Conservation (phyloP, 306 rosid species). For the Vicia sativa region DNA sequence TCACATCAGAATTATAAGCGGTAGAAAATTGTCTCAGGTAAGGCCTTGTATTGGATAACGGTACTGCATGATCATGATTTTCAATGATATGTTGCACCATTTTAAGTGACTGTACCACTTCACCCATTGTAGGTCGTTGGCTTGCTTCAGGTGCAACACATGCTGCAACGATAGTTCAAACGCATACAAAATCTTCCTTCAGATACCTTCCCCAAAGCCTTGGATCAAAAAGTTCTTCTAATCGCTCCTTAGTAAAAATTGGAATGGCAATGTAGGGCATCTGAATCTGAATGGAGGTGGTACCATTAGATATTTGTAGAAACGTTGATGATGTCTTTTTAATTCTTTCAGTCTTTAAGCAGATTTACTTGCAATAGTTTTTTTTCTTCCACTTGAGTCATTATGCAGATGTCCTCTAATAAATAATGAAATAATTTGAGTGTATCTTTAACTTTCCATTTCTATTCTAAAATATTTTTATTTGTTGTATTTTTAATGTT, state of each 20-base stretch:
- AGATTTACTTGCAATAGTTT: no score
- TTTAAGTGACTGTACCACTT: slow-evolving; percentile 97
- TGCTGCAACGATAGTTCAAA: slow-evolving; percentile 96
- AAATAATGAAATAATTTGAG: no score
- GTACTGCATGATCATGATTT: slow-evolving; percentile 55
- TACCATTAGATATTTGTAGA: slow-evolving; percentile 25
- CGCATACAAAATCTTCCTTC: slow-evolving; percentile 80
- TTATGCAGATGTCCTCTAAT: no score
- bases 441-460: no score
- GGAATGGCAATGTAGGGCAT: no score
- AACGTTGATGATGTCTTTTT: slow-evolving; percentile 30
- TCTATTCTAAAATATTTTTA: no score
- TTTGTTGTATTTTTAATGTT: no score
- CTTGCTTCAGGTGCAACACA: slow-evolving; percentile 96
- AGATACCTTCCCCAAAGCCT: slow-evolving; percentile 86
- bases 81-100: slow-evolving; percentile 94
- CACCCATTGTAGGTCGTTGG: slow-evolving; percentile 99
- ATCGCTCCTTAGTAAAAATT: slow-evolving; percentile 81
- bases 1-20: slow-evolving; percentile 82
- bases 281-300: slow-evolving; percentile 29
- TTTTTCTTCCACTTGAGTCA: no score
- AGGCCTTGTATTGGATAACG: slow-evolving; percentile 66
- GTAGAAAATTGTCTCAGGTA: slow-evolving; percentile 83
- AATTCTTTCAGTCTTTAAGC: neutral
- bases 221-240: slow-evolving; percentile 85